Conservation (phyloP, 2,329 filamentous ascomycete species). For the Coniochaeta sp. region DNA sequence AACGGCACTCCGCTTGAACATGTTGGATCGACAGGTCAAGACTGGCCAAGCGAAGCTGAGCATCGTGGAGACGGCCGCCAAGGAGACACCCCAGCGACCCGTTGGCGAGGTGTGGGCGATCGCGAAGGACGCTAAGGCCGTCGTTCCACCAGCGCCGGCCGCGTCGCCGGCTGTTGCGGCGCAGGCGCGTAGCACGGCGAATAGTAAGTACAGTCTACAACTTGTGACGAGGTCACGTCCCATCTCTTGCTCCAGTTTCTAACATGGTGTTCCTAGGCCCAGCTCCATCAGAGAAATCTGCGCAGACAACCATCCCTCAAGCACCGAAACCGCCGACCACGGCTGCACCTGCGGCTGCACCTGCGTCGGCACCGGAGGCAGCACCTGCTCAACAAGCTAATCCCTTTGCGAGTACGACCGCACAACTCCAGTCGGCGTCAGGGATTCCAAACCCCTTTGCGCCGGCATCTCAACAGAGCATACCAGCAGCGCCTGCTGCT, state of each 20-base stretch:
- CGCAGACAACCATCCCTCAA: neutral
- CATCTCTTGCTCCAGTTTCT: neutral
- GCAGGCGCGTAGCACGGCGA: neutral
- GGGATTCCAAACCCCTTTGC: constrained; percentile 8
- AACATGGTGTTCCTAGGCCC: neutral
- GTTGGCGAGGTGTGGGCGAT: constrained; percentile 83
- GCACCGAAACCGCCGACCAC: constrained; percentile 5
- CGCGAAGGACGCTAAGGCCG: constrained; percentile 59
- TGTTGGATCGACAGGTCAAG: constrained; percentile 64
- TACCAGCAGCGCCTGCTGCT: constrained; percentile 7
- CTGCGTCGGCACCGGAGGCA: neutral
- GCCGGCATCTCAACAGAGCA: constrained; percentile 10
- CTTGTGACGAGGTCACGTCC: neutral
- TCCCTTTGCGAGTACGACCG: constrained; percentile 11
- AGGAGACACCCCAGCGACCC: constrained; percentile 76
- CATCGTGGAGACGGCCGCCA: constrained; percentile 72
- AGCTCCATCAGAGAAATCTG: constrained; percentile 1
- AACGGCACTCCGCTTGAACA: constrained; percentile 65
- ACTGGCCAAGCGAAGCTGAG: constrained; percentile 63
- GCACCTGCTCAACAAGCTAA: constrained; percentile 4
- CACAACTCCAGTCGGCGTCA: neutral
- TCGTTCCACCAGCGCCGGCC: constrained; percentile 16
- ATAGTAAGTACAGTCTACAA: neutral
- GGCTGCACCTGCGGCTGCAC: neutral
- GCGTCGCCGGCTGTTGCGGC: neutral